Base-by-base conservation (phyloP, 1,139 yeast genomes). In the Sugiyamaella castrensis region DNA sequence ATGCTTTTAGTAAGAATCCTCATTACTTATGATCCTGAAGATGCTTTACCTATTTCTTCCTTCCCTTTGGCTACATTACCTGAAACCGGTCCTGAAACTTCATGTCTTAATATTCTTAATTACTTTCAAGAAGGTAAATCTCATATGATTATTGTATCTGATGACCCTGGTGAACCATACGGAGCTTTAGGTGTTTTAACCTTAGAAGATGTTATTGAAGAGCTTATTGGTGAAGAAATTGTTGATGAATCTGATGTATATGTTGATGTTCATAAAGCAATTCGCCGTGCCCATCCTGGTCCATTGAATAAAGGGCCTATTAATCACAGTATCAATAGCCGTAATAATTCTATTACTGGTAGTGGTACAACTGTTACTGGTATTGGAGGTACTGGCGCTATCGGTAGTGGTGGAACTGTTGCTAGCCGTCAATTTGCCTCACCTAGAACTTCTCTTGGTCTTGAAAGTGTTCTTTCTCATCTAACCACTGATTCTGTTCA, bases 41-140 rank as follows among this genome's bases (percentile, higher is more conserved):
- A 92, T 68, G 87, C 92, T 0, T 73, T 87, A 51, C 96, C 97
- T 0, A 94, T 92, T 32, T 87, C 95, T 1, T 81, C 92, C 7
- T 92, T 92, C 74, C 97, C 98, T 8, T 75, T 92, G 62, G 98
- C 98, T 2, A 92, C 98, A 0, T 76, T 92, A 43, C 98, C 98
- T 0, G 98, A 92, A 70, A 92, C 98, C 0, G 82, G 85, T 1
- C 84, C 88, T 32, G 91, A 85, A 47, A 91, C 98, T 1, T 88
- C 97, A 4, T 92, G 98, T 68, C 74, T 92, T 64, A 91, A 92
- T 68, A 91, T 92, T 57, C 76, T 92, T 62, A 92, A 92, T 68
- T 92, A 91, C 68, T 92, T 92, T 75, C 98, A 92, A 70, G 98
- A 91, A 67, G 98, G 98, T 53, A 91, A 89, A 67, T 84, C 96